These are phyloP conservation scores for Fusarium paranaense DNA, from an alignment of 2,329 filamentous ascomycete species.

Conservation along the genomic window DNA sequence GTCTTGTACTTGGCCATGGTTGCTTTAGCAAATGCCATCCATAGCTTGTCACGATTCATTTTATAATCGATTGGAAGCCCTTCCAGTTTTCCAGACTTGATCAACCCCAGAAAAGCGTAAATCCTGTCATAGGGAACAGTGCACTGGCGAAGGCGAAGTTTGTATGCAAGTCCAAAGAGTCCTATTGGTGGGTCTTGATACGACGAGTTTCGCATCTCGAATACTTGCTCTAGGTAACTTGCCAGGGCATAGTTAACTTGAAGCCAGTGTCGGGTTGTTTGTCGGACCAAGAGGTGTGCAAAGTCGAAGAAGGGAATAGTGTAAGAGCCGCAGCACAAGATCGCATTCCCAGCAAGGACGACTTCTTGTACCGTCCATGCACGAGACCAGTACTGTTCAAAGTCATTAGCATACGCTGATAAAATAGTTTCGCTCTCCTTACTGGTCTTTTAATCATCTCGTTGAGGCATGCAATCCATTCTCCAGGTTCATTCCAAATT, in stretches of 20 bases:
- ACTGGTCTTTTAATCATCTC: slow-evolving; percentile 15
- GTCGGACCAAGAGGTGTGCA: slow-evolving; percentile 2
- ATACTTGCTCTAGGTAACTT: slow-evolving; percentile 11
- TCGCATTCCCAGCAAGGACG: slow-evolving; percentile 3
- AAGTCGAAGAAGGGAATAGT: slow-evolving; percentile 18
- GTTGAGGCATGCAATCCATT: slow-evolving; percentile 15
- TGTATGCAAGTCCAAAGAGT: slow-evolving; percentile 22
- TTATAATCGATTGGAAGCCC: slow-evolving; percentile 12
- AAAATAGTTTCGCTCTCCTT: background rate
- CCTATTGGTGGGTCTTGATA: slow-evolving; percentile 11
- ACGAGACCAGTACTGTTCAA: slow-evolving; percentile 1
- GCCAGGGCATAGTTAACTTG: slow-evolving; percentile 8
- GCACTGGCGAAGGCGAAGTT: slow-evolving; percentile 16
- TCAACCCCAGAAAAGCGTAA: slow-evolving; percentile 14
- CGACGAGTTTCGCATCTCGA: slow-evolving; percentile 8
- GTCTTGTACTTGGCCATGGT: slow-evolving; percentile 20
- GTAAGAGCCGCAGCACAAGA: slow-evolving; percentile 8
- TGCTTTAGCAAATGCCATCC: slow-evolving; percentile 12
- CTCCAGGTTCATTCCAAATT: slow-evolving; percentile 7
- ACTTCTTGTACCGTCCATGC: slow-evolving; percentile 22
- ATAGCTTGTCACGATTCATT: slow-evolving; percentile 2
- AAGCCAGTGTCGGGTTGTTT: background rate
- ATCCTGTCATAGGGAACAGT: slow-evolving; percentile 12
- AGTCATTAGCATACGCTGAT: background rate
- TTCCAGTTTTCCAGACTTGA: background rate